phyloP scores from a whole-genome alignment of 352 stramenopile species.

The Globisporangium rhizosaccharum region DNA sequence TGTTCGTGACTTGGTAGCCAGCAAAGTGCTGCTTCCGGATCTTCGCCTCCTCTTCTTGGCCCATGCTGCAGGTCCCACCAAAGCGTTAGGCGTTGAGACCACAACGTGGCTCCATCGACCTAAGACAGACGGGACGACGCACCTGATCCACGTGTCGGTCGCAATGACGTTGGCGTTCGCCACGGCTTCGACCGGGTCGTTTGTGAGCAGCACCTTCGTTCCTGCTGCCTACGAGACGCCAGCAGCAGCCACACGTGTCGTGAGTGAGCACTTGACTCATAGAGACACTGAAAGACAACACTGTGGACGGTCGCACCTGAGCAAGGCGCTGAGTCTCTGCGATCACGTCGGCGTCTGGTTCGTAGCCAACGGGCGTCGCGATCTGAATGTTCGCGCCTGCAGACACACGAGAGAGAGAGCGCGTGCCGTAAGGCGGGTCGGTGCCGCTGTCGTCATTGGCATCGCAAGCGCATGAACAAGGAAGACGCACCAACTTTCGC shows the following conservation, averaged over 20 bases:
- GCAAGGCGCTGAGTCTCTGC: slow-evolving; percentile 87
- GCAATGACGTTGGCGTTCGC: slow-evolving; percentile 92
- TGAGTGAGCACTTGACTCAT: background rate
- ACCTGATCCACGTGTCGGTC: slow-evolving; percentile 96
- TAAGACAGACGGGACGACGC: slow-evolving; percentile 2
- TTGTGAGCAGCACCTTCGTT: slow-evolving; percentile 78
- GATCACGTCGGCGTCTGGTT: slow-evolving; percentile 87
- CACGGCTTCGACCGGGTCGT: slow-evolving; percentile 91
- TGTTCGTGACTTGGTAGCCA: slow-evolving; percentile 93
- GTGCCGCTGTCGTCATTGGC: too few species aligned
- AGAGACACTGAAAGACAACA: too few species aligned
- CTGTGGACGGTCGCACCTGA: slow-evolving; percentile 14
- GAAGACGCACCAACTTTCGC: slow-evolving; percentile 69
- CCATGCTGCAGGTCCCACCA: slow-evolving; percentile 57
- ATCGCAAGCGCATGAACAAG: background rate
- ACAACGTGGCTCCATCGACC: too few species aligned
- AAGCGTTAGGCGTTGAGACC: too few species aligned
- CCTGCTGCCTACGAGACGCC: slow-evolving; percentile 31
- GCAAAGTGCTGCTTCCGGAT: slow-evolving; percentile 93
- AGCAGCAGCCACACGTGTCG: background rate
- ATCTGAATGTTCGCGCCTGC: slow-evolving; percentile 90
- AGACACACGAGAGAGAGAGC: background rate
- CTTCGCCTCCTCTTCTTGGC: slow-evolving; percentile 91
- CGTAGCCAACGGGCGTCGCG: slow-evolving; percentile 91
- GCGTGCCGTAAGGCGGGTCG: background rate